A percentile compares a stretch with the other conserved stretches of the same genome.
These are phyloP conservation scores for Fusarium mangiferae DNA, from an alignment of 2,329 filamentous ascomycete genomes.

Conservation along the genomic window DNA sequence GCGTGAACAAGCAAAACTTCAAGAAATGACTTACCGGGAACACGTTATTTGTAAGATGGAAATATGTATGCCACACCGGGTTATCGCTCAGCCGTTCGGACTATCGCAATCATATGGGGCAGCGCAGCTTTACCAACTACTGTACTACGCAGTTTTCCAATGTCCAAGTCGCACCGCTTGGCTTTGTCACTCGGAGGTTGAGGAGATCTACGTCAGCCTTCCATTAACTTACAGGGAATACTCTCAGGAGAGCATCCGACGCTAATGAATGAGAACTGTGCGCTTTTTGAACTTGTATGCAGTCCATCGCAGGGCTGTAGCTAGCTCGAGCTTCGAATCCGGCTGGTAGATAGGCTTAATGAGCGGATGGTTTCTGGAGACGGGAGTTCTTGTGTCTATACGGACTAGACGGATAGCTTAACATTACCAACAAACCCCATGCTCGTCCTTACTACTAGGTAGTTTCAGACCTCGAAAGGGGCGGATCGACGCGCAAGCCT, in stretches of 20 bases:
- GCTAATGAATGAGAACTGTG: background rate
- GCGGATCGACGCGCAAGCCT: conserved; percentile 26
- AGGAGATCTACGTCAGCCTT: background rate
- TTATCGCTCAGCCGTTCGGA: background rate
- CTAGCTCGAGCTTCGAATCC: background rate
- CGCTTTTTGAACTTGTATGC: background rate
- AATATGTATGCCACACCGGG: background rate
- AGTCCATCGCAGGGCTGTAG: background rate
- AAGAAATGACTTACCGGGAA: background rate
- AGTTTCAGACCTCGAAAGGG: conserved; percentile 21
- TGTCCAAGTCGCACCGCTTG: background rate
- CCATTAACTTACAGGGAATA: background rate
- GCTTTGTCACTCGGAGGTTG: background rate
- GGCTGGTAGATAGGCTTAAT: background rate
- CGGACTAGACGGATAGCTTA: too few relatives aligned
- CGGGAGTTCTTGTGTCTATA: background rate
- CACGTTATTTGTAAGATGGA: background rate
- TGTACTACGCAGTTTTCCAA: background rate
- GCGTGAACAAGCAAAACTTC: background rate
- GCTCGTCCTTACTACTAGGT: conserved; percentile 1
- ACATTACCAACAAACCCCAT: background rate
- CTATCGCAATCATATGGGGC: background rate
- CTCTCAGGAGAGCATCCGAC: background rate
- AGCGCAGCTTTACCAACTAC: background rate
- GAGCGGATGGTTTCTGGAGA: background rate